phyloP scores from a whole-genome alignment of 164 flowering plant genomes.

The Buxus sempervirens region DNA sequence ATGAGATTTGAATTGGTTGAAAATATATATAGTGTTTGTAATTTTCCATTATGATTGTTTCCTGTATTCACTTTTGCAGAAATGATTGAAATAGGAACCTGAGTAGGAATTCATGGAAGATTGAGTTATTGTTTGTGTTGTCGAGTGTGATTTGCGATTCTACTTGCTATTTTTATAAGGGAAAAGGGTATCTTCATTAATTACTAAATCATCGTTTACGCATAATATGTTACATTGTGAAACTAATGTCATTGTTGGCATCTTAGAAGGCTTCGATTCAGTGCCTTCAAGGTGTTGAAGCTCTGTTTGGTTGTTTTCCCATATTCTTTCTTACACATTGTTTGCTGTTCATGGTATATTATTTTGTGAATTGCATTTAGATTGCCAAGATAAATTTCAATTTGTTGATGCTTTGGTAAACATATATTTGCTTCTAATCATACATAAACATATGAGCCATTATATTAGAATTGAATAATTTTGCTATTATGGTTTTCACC shows the following conservation, averaged over 20 bases:
- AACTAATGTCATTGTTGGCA: not conserved
- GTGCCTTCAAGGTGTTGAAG: not conserved
- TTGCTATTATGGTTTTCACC: too few relatives aligned
- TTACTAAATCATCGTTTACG: too few relatives aligned
- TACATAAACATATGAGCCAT: too few relatives aligned
- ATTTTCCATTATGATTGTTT: not conserved
- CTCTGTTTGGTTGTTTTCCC: not conserved
- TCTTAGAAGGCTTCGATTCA: not conserved
- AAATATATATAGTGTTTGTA: not conserved
- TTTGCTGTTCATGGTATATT: not conserved
- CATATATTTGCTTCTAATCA: too few relatives aligned
- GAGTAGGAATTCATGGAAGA: not conserved
- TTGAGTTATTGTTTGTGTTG: not conserved
- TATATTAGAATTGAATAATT: too few relatives aligned
- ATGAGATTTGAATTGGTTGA: not conserved
- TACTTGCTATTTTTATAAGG: not conserved
- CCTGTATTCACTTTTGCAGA: not conserved
- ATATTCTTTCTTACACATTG: not conserved
- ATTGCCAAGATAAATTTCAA: too few relatives aligned
- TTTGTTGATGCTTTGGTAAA: too few relatives aligned
- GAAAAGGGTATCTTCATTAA: too few relatives aligned
- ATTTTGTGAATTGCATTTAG: not conserved
- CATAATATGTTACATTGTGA: not conserved
- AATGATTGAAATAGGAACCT: not conserved
- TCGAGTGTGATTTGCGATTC: not conserved